Evolutionary conservation across 2,329 filamentous ascomycete species (phyloP).

Genomic region (Epichloe hybrida): DNA sequence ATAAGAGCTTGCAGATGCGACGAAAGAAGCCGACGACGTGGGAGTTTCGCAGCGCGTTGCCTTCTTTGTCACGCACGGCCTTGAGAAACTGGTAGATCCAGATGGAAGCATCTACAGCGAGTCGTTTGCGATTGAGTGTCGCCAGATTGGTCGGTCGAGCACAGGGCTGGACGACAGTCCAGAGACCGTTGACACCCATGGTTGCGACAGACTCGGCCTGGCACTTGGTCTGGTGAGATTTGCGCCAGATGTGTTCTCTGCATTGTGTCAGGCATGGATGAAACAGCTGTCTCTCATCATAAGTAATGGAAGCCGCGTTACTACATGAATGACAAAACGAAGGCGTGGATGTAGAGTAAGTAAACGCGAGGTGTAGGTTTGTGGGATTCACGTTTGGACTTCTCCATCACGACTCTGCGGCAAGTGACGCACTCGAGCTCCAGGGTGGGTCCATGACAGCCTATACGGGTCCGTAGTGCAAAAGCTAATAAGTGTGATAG

Average conservation of each 20-base stretch:
- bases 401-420: no score
- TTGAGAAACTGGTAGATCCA: conserved; percentile 99
- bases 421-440: not conserved
- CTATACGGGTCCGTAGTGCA: no score
- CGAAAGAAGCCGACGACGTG: conserved; percentile 97
- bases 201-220: not conserved
- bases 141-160: conserved; percentile 93
- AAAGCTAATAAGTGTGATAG: no score
- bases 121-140: conserved; percentile 87
- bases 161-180: conserved; percentile 90
- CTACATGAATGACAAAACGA: not conserved
- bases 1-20: conserved; percentile 92
- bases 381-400: no score
- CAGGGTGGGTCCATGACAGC: not conserved
- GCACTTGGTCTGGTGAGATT: not conserved
- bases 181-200: conserved; percentile 98
- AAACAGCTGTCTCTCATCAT: not conserved
- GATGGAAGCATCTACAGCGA: conserved; percentile 95
- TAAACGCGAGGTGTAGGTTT: no score
- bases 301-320: no score
- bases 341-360: not conserved
- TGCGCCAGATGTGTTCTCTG: not conserved
- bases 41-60: conserved; percentile 88
- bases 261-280: not conserved
- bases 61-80: conserved; percentile 95